These are phyloP conservation scores for Craterostigma plantagineum DNA, from an alignment of 257 asterid species.

Conservation along the genomic window DNA sequence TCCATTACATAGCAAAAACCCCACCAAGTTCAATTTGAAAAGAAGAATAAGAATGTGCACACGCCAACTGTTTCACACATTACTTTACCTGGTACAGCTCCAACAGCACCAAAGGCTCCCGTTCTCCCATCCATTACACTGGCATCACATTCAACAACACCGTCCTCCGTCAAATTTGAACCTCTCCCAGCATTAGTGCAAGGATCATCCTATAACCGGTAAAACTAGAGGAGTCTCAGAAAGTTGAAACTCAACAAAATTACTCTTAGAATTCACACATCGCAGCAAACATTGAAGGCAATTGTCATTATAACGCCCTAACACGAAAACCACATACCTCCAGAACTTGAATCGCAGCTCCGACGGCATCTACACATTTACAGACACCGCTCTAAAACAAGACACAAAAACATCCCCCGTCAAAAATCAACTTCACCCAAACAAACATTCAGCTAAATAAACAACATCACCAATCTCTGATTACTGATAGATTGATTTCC, in stretches of 20 bases:
- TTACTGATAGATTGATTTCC: not conserved
- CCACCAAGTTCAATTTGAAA: too few species aligned
- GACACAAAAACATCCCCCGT: not conserved
- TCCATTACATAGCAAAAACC: not conserved
- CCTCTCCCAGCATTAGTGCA: conserved; percentile 90
- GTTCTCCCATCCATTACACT: conserved; percentile 87
- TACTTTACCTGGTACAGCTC: conserved; percentile 73
- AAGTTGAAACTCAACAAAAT: conserved; percentile 2
- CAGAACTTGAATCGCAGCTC: conserved; percentile 64
- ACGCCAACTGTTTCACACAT: too few species aligned
- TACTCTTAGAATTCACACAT: not conserved
- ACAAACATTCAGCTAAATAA: too few species aligned
- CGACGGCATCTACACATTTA: conserved; percentile 72
- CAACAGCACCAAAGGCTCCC: conserved; percentile 90
- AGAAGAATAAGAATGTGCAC: too few species aligned
- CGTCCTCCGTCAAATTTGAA: conserved; percentile 87
- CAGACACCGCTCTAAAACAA: conserved; percentile 33
- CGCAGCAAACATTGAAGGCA: too few species aligned
- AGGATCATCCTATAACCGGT: conserved; percentile 63
- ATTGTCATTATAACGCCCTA: too few species aligned
- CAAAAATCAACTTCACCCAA: not conserved
- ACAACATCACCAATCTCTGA: not conserved
- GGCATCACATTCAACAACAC: conserved; percentile 90
- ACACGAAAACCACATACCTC: too few species aligned
- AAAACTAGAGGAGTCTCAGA: not conserved